These are phyloP conservation scores for Phaeotremella fagi DNA, from an alignment of 768 basidiomycete species.

Conservation along the genomic window DNA sequence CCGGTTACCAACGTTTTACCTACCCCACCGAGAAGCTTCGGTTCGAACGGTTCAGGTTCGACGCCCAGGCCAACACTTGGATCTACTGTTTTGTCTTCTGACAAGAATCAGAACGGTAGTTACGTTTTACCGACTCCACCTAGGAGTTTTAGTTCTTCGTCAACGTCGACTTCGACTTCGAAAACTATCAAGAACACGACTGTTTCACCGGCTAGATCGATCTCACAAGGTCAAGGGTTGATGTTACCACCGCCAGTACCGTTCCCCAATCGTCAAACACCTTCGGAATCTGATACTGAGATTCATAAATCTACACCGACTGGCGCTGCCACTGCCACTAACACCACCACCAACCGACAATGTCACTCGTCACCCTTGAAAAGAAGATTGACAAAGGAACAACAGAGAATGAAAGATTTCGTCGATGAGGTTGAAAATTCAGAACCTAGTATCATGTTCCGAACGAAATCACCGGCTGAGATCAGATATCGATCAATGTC, in stretches of 20 bases:
- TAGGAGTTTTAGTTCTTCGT: conserved; percentile 1
- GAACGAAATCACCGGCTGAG: neutral
- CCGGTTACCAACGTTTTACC: conserved; percentile 8
- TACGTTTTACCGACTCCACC: conserved; percentile 6
- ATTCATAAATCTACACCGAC: no score
- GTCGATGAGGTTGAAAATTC: neutral
- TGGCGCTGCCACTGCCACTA: no score
- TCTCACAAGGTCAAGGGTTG: conserved; percentile 4
- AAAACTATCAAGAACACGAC: neutral
- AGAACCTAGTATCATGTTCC: neutral
- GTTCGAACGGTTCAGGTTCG: neutral
- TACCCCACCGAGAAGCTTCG: conserved; percentile 19
- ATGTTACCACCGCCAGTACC: conserved; percentile 37
- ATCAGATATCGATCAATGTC: neutral
- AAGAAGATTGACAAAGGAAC: neutral
- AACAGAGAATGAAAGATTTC: neutral
- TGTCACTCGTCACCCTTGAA: neutral
- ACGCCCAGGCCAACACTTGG: neutral
- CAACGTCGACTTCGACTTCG: neutral
- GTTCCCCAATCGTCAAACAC: neutral
- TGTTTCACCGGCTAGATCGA: no score
- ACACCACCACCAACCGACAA: neutral
- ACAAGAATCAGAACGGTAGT: neutral
- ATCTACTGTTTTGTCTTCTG: neutral
- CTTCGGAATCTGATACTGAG: neutral